Conservation (phyloP, 73 alveolate species). For the Paramecium pentaurelia region DNA sequence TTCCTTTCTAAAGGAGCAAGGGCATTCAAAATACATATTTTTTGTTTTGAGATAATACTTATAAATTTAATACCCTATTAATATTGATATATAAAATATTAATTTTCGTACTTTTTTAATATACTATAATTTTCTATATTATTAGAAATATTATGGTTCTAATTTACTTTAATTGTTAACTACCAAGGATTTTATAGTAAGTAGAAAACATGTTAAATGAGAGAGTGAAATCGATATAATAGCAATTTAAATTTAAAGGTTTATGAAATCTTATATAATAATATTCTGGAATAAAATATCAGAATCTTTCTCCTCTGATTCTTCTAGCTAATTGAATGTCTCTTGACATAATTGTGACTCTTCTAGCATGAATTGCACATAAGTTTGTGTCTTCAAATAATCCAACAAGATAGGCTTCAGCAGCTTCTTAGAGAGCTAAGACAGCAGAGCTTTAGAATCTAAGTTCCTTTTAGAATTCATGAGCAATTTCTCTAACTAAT, state of each 20-base stretch:
- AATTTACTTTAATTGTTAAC: background rate
- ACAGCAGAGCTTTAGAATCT: slow-evolving; percentile 92
- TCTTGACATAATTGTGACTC: slow-evolving; percentile 94
- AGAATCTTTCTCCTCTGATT: slow-evolving; percentile 91
- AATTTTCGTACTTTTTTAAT: no score
- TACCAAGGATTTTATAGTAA: background rate
- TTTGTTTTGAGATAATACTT: background rate
- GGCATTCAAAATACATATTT: background rate
- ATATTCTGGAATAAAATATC: slow-evolving; percentile 14
- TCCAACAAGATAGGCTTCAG: slow-evolving; percentile 90
- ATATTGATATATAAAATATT: background rate
- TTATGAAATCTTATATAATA: background rate
- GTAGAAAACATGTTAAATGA: background rate
- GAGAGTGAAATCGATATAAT: background rate
- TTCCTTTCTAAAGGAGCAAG: background rate
- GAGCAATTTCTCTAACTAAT: slow-evolving; percentile 92
- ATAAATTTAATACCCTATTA: background rate
- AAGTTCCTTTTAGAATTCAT: slow-evolving; percentile 84
- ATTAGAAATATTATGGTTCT: background rate
- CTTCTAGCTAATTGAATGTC: slow-evolving; percentile 92
- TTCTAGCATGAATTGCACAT: slow-evolving; percentile 93
- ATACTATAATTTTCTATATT: background rate
- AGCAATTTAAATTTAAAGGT: background rate
- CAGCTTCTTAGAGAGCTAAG: slow-evolving; percentile 93
- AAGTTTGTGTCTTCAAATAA: slow-evolving; percentile 92